These are phyloP conservation scores for Gossypium raimondii DNA, from an alignment of 345 rosid genomes.

Conservation along the genomic window DNA sequence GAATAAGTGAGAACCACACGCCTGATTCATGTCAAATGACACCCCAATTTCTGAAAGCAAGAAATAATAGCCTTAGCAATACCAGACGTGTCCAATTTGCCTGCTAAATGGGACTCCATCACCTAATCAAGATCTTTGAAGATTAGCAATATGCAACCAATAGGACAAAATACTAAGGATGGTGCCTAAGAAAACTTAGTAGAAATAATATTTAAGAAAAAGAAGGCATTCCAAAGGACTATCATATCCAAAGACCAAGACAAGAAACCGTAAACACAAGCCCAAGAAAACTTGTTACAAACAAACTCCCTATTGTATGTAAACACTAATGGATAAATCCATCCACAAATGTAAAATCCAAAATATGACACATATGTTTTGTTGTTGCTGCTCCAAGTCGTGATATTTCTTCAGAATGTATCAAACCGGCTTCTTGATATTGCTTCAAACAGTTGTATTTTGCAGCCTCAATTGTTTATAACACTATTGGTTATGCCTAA, in stretches of 20 bases:
- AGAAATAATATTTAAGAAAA: not conserved
- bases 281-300: not conserved
- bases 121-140: conserved; percentile 39
- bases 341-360: not conserved
- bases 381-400: not conserved
- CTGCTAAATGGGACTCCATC: conserved; percentile 91
- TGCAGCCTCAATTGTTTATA: not conserved
- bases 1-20: conserved; percentile 14
- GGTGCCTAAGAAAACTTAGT: not conserved
- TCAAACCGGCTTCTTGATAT: not conserved
- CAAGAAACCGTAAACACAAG: not conserved
- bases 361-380: not conserved
- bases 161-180: not conserved
- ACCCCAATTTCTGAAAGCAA: conserved; percentile 88
- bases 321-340: not conserved
- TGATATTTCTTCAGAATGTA: not conserved
- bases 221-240: not conserved
- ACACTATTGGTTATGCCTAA: not conserved
- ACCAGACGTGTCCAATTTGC: conserved; percentile 90
- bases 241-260: not conserved
- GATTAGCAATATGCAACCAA: not conserved
- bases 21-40: conserved; percentile 73
- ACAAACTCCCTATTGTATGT: not conserved
- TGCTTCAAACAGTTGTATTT: not conserved
- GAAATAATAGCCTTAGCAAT: conserved; percentile 95